A percentile compares a stretch with the other conserved stretches of the same genome.
Conservation (phyloP, 2,329 filamentous ascomycete species). For the Trichoderma atrobrunneum region DNA sequence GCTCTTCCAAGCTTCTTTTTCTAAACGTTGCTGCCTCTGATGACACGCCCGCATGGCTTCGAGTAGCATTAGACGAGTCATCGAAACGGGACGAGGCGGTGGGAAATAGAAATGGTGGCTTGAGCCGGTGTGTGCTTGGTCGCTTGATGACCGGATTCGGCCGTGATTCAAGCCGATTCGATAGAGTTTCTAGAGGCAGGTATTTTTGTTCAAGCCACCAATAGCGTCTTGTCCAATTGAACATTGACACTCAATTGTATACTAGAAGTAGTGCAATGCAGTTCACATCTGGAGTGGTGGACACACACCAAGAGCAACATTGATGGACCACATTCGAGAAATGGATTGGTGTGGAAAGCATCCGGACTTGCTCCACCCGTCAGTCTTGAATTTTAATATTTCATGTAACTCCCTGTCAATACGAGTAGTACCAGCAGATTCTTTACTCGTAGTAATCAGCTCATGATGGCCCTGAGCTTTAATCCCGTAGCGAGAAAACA, state of each 20-base stretch:
- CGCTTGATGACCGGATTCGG: not conserved
- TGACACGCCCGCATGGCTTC: not conserved
- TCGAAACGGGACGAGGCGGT: not conserved
- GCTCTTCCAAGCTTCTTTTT: not conserved
- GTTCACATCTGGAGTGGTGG: not conserved
- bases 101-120: not conserved
- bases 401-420: not conserved
- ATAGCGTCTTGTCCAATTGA: not conserved
- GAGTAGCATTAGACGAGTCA: not conserved
- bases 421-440: not conserved
- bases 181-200: not conserved
- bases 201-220: not conserved
- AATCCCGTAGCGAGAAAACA: not conserved
- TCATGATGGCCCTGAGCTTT: not conserved
- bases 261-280: not conserved
- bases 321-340: not conserved
- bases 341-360: not conserved
- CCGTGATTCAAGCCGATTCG: not conserved
- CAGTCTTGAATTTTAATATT: not conserved
- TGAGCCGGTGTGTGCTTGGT: not conserved
- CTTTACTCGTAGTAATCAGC: not conserved
- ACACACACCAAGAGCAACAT: not conserved
- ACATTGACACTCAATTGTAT: not conserved
- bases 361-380: not conserved
- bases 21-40: not conserved